Conservation (phyloP, 768 basidiomycete species). For the Wakefieldia striispora region DNA sequence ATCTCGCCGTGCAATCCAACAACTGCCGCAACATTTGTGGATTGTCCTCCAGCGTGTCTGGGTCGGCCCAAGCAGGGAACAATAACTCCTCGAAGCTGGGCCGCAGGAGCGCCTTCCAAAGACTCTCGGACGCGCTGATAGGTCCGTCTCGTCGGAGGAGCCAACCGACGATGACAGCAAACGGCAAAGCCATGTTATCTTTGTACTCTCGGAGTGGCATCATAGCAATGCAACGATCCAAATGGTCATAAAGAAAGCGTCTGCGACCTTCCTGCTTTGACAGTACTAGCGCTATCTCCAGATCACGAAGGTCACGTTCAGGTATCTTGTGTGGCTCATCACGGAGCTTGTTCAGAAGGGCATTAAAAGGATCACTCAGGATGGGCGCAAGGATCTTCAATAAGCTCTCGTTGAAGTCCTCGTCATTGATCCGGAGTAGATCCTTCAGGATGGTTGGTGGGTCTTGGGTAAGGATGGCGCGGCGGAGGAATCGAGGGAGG, state of each 20-base stretch:
- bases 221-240: conserved; percentile 1
- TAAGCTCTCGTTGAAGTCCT: not conserved
- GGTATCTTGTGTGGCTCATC: conserved; percentile 1
- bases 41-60: conserved; percentile 4
- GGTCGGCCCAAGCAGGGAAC: conserved; percentile 4
- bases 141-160: conserved; percentile 6
- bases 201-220: not conserved
- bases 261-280: not conserved
- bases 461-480: not conserved
- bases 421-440: not conserved
- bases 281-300: conserved; percentile 5
- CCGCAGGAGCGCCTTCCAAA: not conserved
- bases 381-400: conserved; percentile 1
- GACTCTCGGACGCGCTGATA: not conserved
- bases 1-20: not conserved
- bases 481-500: conserved; percentile 1
- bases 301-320: conserved; percentile 3
- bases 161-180: conserved; percentile 2
- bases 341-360: conserved; percentile 1
- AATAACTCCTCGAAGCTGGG: conserved; percentile 1
- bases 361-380: conserved; percentile 4
- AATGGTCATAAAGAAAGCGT: not conserved
- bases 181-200: conserved; percentile 2
- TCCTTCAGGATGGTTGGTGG: conserved; percentile 5
- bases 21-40: conserved; percentile 4